A percentile compares a stretch with the other conserved stretches of the same genome.
phyloP scores from a whole-genome alignment of 208 protist species.

The Vickermania spadyakhi region DNA sequence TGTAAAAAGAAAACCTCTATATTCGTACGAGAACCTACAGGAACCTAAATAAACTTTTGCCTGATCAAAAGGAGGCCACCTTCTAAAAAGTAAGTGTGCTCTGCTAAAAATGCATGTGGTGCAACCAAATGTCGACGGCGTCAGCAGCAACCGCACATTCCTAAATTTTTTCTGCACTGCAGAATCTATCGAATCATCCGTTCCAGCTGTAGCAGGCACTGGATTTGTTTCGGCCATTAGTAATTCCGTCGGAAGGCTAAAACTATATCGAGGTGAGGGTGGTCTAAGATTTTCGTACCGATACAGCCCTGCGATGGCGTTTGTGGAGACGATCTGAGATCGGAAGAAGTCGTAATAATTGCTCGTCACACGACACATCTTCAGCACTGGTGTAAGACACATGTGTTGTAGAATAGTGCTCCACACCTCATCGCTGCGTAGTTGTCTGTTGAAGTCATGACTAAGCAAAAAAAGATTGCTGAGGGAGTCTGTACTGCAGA shows the following conservation, averaged over 20 bases:
- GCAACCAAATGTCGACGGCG: not conserved
- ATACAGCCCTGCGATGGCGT: conserved; percentile 61
- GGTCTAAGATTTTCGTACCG: conserved; percentile 18
- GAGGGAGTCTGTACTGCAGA: not conserved
- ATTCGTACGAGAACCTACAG: not conserved
- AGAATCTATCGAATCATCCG: not conserved
- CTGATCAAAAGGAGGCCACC: not conserved
- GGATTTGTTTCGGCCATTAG: conserved; percentile 10
- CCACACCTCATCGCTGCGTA: not conserved
- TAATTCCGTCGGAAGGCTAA: not conserved
- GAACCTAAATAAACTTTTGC: not conserved
- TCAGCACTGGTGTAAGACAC: not conserved
- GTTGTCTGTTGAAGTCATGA: not conserved
- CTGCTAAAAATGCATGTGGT: not conserved
- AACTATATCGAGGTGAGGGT: not conserved
- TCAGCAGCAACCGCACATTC: not conserved
- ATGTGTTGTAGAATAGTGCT: not conserved
- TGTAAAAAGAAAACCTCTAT: not conserved
- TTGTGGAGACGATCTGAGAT: conserved; percentile 48
- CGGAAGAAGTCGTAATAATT: conserved; percentile 61
- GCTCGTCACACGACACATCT: not conserved
- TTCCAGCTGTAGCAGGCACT: not conserved
- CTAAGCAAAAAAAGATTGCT: not conserved
- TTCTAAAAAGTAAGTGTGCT: not conserved
- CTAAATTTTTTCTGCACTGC: not conserved